Conservation (phyloP, 2,329 filamentous ascomycete genomes). For the Aspergillus udagawae region DNA sequence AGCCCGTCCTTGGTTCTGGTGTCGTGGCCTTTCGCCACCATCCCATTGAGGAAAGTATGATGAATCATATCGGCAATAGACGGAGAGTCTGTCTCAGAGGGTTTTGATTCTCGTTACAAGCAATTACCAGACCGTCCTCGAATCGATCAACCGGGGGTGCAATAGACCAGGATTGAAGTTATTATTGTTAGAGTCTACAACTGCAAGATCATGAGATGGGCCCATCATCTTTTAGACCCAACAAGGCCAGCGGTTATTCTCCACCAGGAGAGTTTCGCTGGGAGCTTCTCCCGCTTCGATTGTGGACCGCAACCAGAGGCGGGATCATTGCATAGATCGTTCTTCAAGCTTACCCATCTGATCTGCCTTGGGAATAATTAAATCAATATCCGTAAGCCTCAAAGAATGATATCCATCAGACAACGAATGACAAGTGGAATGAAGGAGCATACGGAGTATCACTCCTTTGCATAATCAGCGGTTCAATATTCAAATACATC, state of each 20-base stretch:
- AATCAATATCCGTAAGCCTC: not conserved
- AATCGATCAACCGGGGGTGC: not conserved
- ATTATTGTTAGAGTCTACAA: not conserved
- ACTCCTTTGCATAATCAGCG: not conserved
- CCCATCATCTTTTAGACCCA: constrained; percentile 12
- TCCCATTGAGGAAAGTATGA: constrained; percentile 5
- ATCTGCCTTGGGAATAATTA: constrained; percentile 3
- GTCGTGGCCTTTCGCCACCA: not conserved
- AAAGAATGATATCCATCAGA: not conserved
- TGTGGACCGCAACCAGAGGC: constrained; percentile 26
- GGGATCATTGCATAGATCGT: not conserved
- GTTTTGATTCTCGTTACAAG: not conserved
- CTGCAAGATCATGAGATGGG: constrained; percentile 6
- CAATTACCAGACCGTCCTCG: not conserved
- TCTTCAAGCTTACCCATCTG: constrained; percentile 8
- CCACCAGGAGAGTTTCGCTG: constrained; percentile 31
- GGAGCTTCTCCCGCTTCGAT: constrained; percentile 38
- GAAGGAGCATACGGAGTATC: not conserved
- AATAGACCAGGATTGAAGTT: not conserved
- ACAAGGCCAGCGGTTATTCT: constrained; percentile 19
- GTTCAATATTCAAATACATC: not conserved
- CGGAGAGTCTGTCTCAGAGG: not conserved
- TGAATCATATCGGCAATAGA: constrained; percentile 12
- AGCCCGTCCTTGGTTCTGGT: not conserved
- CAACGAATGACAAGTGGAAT: not conserved